Evolutionary conservation across 805 yeast species (phyloP).

Genomic region (Candida orba): DNA sequence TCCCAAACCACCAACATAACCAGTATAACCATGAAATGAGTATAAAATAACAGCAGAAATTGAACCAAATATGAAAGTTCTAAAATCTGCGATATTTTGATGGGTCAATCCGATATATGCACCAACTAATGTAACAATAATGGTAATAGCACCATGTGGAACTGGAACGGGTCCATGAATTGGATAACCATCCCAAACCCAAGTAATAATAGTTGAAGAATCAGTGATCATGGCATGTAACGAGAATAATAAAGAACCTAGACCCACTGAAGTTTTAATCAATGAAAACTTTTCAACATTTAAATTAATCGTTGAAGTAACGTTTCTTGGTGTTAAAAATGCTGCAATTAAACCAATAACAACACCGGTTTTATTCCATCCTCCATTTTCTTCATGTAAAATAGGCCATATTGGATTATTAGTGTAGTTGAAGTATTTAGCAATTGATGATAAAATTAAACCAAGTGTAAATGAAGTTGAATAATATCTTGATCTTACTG

Average conservation of each 20-base stretch:
- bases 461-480: constrained; percentile 61
- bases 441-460: constrained; percentile 59
- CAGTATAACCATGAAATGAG: constrained; percentile 56
- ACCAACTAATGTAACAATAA: constrained; percentile 55
- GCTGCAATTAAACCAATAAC: constrained; percentile 58
- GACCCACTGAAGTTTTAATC: constrained; percentile 52
- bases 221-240: constrained; percentile 73
- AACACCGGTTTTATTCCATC: constrained; percentile 69
- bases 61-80: constrained; percentile 43
- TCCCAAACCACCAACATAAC: constrained; percentile 64
- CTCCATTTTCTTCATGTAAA: constrained; percentile 80
- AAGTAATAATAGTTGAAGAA: constrained; percentile 76
- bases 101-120: constrained; percentile 34
- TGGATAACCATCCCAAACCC: constrained; percentile 97
- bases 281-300: constrained; percentile 31
- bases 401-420: constrained; percentile 97
- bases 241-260: constrained; percentile 71
- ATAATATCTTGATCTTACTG: constrained; percentile 24
- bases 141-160: constrained; percentile 65
- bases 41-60: constrained; percentile 35
- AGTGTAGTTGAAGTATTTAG: constrained; percentile 70
- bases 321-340: constrained; percentile 42
- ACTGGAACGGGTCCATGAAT: constrained; percentile 81
- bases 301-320: neutral
- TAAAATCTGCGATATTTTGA: constrained; percentile 15